Percentiles rank a stretch among this genome's conserved stretches.
These are phyloP conservation scores for Bromus sterilis DNA, from an alignment of 176 grass and related monocot species.

Conservation along the genomic window DNA sequence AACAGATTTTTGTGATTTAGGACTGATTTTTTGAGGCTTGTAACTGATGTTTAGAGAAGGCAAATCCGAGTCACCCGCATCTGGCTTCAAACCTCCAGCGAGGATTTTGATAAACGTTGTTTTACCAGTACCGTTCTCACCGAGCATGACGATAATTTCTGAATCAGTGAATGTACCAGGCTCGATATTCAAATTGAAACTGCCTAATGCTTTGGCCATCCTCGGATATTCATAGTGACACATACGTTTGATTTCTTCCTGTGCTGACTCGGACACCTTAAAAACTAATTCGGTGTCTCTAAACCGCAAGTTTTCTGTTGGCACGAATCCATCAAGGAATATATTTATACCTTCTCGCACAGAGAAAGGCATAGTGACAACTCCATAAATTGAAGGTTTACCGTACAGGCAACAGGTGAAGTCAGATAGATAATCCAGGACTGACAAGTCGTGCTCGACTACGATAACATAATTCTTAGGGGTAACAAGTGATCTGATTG, in stretches of 20 bases:
- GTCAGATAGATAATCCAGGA: conserved; percentile 71
- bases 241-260: too few relatives aligned
- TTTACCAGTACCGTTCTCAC: conserved; percentile 78
- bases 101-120: conserved; percentile 76
- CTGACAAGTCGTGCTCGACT: conserved; percentile 73
- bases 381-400: conserved; percentile 63
- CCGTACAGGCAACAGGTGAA: conserved; percentile 85
- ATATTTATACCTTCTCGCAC: conserved; percentile 84
- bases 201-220: too few relatives aligned
- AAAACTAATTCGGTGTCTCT: too few relatives aligned
- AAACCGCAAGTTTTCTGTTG: conserved; percentile 74
- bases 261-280: too few relatives aligned
- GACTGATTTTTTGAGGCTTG: too few relatives aligned
- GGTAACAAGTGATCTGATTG: conserved; percentile 62
- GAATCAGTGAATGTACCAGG: conserved; percentile 68
- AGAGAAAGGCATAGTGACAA: conserved; percentile 70
- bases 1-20: too few relatives aligned
- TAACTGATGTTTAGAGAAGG: too few relatives aligned
- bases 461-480: conserved; percentile 87
- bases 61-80: too few relatives aligned
- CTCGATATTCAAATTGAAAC: too few relatives aligned
- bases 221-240: too few relatives aligned
- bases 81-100: too few relatives aligned
- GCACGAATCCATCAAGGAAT: conserved; percentile 70
- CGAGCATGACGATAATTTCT: conserved; percentile 77